phyloP scores from a whole-genome alignment of 1,139 yeast species.

The Pichia inconspicua region DNA sequence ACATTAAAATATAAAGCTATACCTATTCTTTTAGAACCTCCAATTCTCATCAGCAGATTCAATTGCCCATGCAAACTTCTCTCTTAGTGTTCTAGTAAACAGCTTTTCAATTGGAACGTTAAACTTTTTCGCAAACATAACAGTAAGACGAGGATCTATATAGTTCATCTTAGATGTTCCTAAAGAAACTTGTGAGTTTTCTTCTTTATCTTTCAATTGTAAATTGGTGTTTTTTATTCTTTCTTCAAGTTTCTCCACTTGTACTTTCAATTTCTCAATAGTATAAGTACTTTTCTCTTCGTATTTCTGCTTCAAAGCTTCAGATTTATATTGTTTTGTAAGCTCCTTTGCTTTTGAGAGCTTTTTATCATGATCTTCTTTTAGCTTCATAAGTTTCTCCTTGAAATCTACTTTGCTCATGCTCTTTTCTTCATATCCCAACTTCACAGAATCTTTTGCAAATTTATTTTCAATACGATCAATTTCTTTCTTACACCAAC shows the following conservation, averaged over 20 bases:
- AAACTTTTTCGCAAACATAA: conserved; percentile 78
- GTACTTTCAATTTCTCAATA: conserved; percentile 67
- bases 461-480: conserved; percentile 48
- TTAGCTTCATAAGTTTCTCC: conserved; percentile 48
- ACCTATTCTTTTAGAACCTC: conserved; percentile 45
- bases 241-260: conserved; percentile 63
- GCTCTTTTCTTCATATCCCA: conserved; percentile 43
- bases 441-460: conserved; percentile 33
- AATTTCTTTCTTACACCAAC: conserved; percentile 55
- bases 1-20: too few relatives aligned
- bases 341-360: conserved; percentile 51
- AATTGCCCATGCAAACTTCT: conserved; percentile 93
- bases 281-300: conserved; percentile 47
- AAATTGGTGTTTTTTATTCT: conserved; percentile 63
- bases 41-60: conserved; percentile 84
- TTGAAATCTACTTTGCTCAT: conserved; percentile 42
- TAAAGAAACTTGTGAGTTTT: conserved; percentile 85
- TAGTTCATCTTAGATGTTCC: conserved; percentile 92
- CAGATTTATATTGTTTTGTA: conserved; percentile 47
- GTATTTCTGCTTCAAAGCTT: conserved; percentile 54
- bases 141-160: conserved; percentile 90
- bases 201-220: conserved; percentile 86
- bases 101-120: conserved; percentile 88
- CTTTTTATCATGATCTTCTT: conserved; percentile 38
- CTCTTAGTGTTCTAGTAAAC: conserved; percentile 84